Evolutionary conservation across 805 yeast genomes (phyloP).

Genomic region (Limtongozyma cylindracea): DNA sequence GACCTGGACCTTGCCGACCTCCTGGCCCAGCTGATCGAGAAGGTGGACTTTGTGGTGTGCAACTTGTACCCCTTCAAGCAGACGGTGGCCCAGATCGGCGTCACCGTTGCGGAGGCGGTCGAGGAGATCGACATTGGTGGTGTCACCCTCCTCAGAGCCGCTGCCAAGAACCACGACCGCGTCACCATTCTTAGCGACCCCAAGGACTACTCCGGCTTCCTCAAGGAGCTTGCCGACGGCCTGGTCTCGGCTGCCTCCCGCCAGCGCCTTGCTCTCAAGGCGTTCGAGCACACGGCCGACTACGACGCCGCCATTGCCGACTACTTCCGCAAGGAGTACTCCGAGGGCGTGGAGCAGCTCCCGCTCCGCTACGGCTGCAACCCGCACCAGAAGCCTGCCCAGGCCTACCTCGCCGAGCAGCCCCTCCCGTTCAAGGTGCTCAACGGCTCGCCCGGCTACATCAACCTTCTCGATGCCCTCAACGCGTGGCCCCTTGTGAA

Average conservation of each 20-base stretch:
- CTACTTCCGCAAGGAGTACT: constrained; percentile 90
- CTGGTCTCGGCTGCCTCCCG: constrained; percentile 50
- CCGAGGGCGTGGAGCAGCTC: constrained; percentile 73
- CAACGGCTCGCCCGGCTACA: constrained; percentile 92
- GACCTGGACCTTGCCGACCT: constrained; percentile 81
- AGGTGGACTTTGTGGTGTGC: constrained; percentile 93
- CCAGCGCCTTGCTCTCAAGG: constrained; percentile 78
- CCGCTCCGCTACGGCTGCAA: constrained; percentile 96
- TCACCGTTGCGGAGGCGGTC: constrained; percentile 90
- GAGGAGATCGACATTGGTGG: constrained; percentile 97
- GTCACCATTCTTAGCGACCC: constrained; percentile 94
- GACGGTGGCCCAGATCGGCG: constrained; percentile 86
- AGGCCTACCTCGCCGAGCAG: constrained; percentile 73
- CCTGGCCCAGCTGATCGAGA: constrained; percentile 72
- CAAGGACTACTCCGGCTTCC: constrained; percentile 66
- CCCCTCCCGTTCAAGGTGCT: constrained; percentile 85
- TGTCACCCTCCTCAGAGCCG: constrained; percentile 91
- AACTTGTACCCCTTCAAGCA: constrained; percentile 96
- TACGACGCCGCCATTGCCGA: constrained; percentile 91
- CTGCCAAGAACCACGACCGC: constrained; percentile 94
- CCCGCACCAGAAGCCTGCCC: constrained; percentile 99
- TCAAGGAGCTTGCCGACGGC: constrained; percentile 56
- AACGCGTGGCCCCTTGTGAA: constrained; percentile 98
- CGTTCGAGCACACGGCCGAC: constrained; percentile 96
- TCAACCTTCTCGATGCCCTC: constrained; percentile 85